Conservation (phyloP, 148 eudicot genomes). For the Cornus kousa region DNA sequence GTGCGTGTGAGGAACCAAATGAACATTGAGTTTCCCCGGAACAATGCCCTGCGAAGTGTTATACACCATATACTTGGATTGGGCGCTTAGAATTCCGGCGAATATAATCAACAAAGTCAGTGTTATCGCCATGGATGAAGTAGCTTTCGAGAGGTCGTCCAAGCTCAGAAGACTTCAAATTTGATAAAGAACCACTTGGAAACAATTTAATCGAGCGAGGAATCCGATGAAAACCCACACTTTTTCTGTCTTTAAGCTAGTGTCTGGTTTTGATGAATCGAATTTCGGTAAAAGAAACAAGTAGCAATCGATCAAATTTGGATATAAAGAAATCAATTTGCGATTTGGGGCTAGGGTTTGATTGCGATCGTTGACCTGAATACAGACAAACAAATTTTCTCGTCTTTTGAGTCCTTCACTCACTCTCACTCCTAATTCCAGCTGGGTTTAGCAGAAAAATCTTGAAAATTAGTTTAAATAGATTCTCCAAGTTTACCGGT, state of each 20-base stretch:
- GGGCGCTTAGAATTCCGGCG: constrained; percentile 18
- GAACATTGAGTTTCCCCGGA: constrained; percentile 74
- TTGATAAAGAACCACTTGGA: not conserved
- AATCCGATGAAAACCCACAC: not conserved
- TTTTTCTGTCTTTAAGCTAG: not conserved
- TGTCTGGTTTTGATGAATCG: not conserved
- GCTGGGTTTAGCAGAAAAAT: too few relatives aligned
- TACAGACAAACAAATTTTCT: not conserved
- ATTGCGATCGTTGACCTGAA: not conserved
- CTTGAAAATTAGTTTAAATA: too few relatives aligned
- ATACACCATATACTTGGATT: constrained; percentile 61
- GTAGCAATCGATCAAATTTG: not conserved
- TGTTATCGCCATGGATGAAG: constrained; percentile 9
- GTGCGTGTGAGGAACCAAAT: constrained; percentile 82
- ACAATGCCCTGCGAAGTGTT: constrained; percentile 56
- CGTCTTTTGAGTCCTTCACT: too few relatives aligned
- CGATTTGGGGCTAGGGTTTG: not conserved
- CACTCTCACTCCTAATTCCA: too few relatives aligned
- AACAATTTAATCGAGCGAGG: not conserved
- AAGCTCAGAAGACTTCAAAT: not conserved
- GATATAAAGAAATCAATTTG: not conserved
- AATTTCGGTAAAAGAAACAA: too few relatives aligned
- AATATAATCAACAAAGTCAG: constrained; percentile 18
- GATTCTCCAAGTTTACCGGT: too few relatives aligned
- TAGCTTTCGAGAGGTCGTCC: not conserved